Evolutionary conservation across 2,329 filamentous ascomycete species (phyloP).

Genomic region (Endocalyx cinctus): DNA sequence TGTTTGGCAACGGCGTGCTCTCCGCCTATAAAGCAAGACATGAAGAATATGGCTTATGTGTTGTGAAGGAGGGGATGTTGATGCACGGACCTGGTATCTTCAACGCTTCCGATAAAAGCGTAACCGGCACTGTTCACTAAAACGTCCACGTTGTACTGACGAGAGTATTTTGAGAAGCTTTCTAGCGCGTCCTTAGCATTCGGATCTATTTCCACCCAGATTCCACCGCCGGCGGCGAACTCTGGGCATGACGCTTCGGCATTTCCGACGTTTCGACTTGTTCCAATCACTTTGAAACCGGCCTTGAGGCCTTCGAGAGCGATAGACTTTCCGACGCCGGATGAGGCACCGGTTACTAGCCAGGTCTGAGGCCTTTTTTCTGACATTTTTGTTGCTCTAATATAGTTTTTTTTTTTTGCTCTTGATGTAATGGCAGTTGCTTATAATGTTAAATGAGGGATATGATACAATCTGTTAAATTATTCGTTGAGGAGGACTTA

Average conservation of each 20-base stretch:
- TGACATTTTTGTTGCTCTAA: too few species aligned
- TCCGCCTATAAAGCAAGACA: slow-evolving; percentile 1
- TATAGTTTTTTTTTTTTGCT: too few species aligned
- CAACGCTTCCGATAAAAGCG: slow-evolving; percentile 21
- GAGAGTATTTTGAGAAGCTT: slow-evolving; percentile 16
- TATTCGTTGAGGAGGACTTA: too few species aligned
- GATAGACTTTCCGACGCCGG: slow-evolving; percentile 35
- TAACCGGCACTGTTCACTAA: slow-evolving; percentile 21
- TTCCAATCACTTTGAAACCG: slow-evolving; percentile 38
- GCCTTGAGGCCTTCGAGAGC: slow-evolving; percentile 29
- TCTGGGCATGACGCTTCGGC: slow-evolving; percentile 10
- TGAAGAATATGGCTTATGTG: slow-evolving; percentile 28
- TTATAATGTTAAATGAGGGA: too few species aligned
- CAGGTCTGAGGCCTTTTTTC: slow-evolving; percentile 9
- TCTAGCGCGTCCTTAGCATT: slow-evolving; percentile 13
- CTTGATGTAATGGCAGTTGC: too few species aligned
- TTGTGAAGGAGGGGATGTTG: slow-evolving; percentile 8
- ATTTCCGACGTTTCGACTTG: slow-evolving; percentile 27
- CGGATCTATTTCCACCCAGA: slow-evolving; percentile 22
- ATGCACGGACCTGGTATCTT: slow-evolving; percentile 20
- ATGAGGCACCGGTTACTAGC: slow-evolving; percentile 37
- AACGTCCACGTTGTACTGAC: slow-evolving; percentile 6
- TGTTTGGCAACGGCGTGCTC: slow-evolving; percentile 2
- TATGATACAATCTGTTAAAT: too few species aligned
- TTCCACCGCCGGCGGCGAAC: slow-evolving; percentile 18